Evolutionary conservation across 2,329 filamentous ascomycete genomes (phyloP).

Genomic region (Aspergillus aculeatinus): DNA sequence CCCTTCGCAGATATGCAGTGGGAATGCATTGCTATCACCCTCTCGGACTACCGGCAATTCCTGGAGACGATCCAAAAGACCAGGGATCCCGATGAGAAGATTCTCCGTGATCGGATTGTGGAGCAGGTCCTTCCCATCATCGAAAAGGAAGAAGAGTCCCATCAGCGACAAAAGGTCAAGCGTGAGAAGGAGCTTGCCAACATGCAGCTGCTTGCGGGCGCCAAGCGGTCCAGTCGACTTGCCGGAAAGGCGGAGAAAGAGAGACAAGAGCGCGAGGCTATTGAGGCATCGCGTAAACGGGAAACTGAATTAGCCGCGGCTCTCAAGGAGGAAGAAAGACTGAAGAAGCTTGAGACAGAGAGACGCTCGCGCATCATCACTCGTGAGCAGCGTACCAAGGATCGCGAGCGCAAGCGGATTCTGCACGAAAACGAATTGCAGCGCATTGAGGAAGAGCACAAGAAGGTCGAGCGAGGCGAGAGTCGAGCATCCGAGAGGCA

Average conservation of each 20-base stretch:
- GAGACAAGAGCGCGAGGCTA: conserved; percentile 67
- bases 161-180: conserved; percentile 70
- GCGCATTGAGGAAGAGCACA: conserved; percentile 73
- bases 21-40: conserved; percentile 84
- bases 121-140: conserved; percentile 81
- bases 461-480: conserved; percentile 55
- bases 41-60: conserved; percentile 73
- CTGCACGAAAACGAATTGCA: conserved; percentile 80
- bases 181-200: conserved; percentile 78
- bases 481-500: conserved; percentile 73
- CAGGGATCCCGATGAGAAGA: conserved; percentile 81
- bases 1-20: conserved; percentile 76
- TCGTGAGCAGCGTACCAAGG: conserved; percentile 78
- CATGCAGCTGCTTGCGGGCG: conserved; percentile 83
- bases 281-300: conserved; percentile 67
- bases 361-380: conserved; percentile 78
- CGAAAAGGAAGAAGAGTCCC: conserved; percentile 68
- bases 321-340: conserved; percentile 57
- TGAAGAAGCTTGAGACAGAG: conserved; percentile 68
- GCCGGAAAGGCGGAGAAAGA: conserved; percentile 78
- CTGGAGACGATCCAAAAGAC: conserved; percentile 70
- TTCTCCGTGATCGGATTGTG: conserved; percentile 68
- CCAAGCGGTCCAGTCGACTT: conserved; percentile 89
- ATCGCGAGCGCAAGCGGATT: conserved; percentile 80
- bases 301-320: conserved; percentile 64